Conservation (phyloP, 2,329 filamentous ascomycete species). For the Clonostachys rhizophaga region DNA sequence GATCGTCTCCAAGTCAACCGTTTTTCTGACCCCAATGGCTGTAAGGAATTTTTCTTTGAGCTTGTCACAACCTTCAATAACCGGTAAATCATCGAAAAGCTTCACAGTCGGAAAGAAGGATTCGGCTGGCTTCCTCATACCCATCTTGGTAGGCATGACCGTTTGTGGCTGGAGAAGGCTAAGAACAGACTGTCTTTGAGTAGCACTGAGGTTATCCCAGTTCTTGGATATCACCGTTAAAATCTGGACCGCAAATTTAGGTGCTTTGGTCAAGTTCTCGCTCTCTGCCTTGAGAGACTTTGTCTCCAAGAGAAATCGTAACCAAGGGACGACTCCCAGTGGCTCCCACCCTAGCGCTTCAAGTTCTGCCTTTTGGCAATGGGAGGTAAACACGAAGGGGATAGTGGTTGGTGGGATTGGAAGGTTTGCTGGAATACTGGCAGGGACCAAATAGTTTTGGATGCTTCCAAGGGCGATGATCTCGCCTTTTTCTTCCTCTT, state of each 20-base stretch:
- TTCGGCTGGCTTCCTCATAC: slow-evolving; percentile 81
- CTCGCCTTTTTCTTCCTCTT: slow-evolving; percentile 57
- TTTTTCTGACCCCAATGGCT: slow-evolving; percentile 87
- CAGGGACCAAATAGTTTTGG: slow-evolving; percentile 68
- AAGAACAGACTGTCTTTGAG: slow-evolving; percentile 61
- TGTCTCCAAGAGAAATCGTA: slow-evolving; percentile 73
- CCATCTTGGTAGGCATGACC: slow-evolving; percentile 84
- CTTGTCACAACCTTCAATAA: slow-evolving; percentile 68
- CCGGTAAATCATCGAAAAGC: slow-evolving; percentile 88
- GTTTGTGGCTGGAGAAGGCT: slow-evolving; percentile 62
- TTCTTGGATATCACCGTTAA: slow-evolving; percentile 80
- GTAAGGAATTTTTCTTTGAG: slow-evolving; percentile 88
- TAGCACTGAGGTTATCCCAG: slow-evolving; percentile 74
- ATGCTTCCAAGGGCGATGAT: slow-evolving; percentile 77
- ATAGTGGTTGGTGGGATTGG: slow-evolving; percentile 80
- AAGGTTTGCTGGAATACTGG: slow-evolving; percentile 74
- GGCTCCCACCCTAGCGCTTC: slow-evolving; percentile 82
- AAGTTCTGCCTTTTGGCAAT: slow-evolving; percentile 62
- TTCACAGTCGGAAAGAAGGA: slow-evolving; percentile 93
- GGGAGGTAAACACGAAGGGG: slow-evolving; percentile 76
- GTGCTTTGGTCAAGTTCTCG: slow-evolving; percentile 65
- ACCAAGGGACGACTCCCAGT: slow-evolving; percentile 80
- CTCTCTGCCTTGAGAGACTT: slow-evolving; percentile 53
- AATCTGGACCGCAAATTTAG: slow-evolving; percentile 72
- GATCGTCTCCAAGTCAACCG: slow-evolving; percentile 88